Evolutionary conservation across 805 yeast genomes (phyloP).

Genomic region (Komagataella kurtzmanii): DNA sequence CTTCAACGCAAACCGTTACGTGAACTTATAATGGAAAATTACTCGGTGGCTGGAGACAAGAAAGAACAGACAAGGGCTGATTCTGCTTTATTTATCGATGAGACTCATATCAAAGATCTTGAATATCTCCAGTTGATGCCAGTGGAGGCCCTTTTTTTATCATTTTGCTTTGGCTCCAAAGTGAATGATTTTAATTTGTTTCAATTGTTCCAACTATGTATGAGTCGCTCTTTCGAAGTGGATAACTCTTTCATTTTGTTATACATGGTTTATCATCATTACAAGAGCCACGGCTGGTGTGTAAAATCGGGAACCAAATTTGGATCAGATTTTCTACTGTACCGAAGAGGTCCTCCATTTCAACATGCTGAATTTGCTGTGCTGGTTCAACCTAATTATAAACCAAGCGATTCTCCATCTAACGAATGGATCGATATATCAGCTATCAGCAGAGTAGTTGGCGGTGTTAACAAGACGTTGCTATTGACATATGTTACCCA

Average conservation of each 20-base stretch:
- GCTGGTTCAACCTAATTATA: conserved; percentile 28
- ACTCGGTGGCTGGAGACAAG: conserved; percentile 11
- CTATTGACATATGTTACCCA: conserved; percentile 54
- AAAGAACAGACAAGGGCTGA: conserved; percentile 1
- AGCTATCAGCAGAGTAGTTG: conserved; percentile 64
- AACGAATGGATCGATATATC: conserved; percentile 48
- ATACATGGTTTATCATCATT: conserved; percentile 76
- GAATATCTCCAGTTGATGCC: conserved; percentile 61
- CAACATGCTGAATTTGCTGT: conserved; percentile 85
- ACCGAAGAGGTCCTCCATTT: conserved; percentile 89
- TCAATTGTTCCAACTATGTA: not conserved
- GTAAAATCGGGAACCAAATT: conserved; percentile 85
- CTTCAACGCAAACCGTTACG: conserved; percentile 5
- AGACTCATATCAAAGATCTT: conserved; percentile 7
- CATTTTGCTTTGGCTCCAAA: conserved; percentile 25
- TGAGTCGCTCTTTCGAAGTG: conserved; percentile 5
- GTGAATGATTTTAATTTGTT: not conserved
- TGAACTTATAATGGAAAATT: conserved; percentile 24
- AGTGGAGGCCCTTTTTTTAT: conserved; percentile 60
- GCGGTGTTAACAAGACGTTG: conserved; percentile 74
- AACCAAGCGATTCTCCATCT: conserved; percentile 2
- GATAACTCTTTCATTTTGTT: conserved; percentile 30
- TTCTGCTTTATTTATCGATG: not conserved
- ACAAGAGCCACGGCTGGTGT: conserved; percentile 88
- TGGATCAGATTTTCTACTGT: conserved; percentile 75